Evolutionary conservation across 2,329 filamentous ascomycete species (phyloP), one percentile per base, ranked within the genome.

Genomic region (Pseudogymnoascus sp.): DNA sequence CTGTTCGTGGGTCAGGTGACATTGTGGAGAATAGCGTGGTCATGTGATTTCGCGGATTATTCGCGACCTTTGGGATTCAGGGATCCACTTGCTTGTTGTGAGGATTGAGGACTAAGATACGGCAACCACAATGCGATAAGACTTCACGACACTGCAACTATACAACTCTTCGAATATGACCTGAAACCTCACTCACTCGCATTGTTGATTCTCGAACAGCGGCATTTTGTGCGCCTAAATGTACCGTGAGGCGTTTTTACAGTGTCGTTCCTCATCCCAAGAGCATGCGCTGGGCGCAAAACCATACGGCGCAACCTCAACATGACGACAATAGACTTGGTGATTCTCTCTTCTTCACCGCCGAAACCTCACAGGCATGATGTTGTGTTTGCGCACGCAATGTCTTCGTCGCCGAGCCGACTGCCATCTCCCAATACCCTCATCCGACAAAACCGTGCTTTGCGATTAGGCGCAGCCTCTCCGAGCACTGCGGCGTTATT

Each of bases 391-490:
- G 25, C 60, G 37, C 37, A 63, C n/a, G 25, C 42, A 21, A 28
- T 70, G 66, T 69, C 70, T 42, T 73, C 70, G 59, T 74, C 82
- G 0, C 72, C 85, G 0, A 75, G 76, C 38, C 78, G 84, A 2
- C 70, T 86, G 8, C 66, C 34, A 25, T 40, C 38, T 25, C 36
- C 34, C 38, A 38, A 31, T 21, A 42, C 59, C 14, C 59, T 40
- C 18, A 38, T 60, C 18, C n/a, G 49, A 56, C 49, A 56, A 21
- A 56, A 18, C 49, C 28, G 11, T 34, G 9, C 49, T 56, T 56
- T 34, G 49, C 28, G 49, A 31, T 3, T 28, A 14, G 28, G 49
- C 2, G 66, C 73, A 1, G 67, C 76, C 3, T 75, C 79, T 37
- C 74, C 79, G 3, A 65, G 72, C 14, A 69, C 76, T 68, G 75